These are phyloP conservation scores for Anastatica hierochuntica DNA, from an alignment of 345 rosid genomes.

Conservation along the genomic window DNA sequence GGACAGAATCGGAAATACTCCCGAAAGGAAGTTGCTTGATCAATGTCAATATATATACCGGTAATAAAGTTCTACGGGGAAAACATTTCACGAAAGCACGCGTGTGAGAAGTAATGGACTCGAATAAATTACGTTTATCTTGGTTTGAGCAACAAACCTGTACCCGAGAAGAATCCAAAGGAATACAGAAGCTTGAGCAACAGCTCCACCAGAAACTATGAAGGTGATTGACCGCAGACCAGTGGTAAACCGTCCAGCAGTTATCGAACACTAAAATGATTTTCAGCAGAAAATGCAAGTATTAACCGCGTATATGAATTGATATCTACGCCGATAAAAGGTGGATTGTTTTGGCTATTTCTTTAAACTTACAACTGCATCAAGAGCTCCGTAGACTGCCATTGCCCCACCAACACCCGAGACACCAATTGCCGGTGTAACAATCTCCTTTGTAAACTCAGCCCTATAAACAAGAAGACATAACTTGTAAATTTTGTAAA, in stretches of 20 bases:
- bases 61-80: too few species aligned
- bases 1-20: too few species aligned
- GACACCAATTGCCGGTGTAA: constrained; percentile 70
- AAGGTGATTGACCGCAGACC: constrained; percentile 34
- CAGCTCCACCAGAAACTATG: constrained; percentile 42
- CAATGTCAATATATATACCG: too few species aligned
- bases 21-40: too few species aligned
- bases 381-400: constrained; percentile 90
- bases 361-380: constrained; percentile 65
- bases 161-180: constrained; percentile 60
- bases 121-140: neutral
- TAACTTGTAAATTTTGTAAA: too few species aligned
- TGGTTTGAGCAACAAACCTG: constrained; percentile 35
- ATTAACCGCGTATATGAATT: neutral
- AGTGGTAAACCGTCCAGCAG: constrained; percentile 61
- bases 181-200: constrained; percentile 61
- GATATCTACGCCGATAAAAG: too few species aligned
- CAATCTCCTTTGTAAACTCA: constrained; percentile 78
- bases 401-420: constrained; percentile 85
- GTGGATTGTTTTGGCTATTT: neutral
- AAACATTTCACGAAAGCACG: too few species aligned
- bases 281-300: neutral
- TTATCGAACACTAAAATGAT: constrained; percentile 55
- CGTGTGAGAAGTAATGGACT: neutral
- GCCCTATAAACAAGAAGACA: constrained; percentile 43